Base-by-base conservation (phyloP, 2,329 filamentous ascomycete genomes). In the Lizonia empirigonia region DNA sequence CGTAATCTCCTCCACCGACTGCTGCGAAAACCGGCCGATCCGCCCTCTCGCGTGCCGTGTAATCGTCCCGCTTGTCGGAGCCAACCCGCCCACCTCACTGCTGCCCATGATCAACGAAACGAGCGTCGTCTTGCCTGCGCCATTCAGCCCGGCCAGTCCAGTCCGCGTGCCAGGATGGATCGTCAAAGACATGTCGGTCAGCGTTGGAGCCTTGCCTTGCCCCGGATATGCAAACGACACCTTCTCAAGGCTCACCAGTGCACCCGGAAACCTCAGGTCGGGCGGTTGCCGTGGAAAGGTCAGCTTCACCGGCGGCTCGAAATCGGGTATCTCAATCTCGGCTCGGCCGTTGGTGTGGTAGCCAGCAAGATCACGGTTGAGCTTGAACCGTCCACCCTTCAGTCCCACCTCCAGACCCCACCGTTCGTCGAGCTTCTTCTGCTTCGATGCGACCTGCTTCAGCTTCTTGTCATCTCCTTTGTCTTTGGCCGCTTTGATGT, bases 381-480 rank as follows among this genome's bases (percentile, higher is more conserved):
- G 78, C 73, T 93, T 93, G 78, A 95, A 95, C 2, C 88, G 78
- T 5, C 83, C 83, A 1, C 91, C 91, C 42, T 81, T 86, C 6
- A 85, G 83, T 56, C 78, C 88, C 32, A 90, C 86, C 64, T 92
- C 82, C 62, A 95, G 72, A 0, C 90, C 91, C 84, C 86, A 89
- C 5, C 90, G 80, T 47, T 94, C 87, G 49, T 95, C 90, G 1
- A 95, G 80, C 68, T 91, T 92, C 77, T 91, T 93, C 74, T 92
- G 89, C 1, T 90, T 81, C 4, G 87, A 90, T 56, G 91, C 92
- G 4, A 90, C 90, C 76, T 92, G 89, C n/a, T 89, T 85, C 2
- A 95, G 79, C 69, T 91, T 92, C 68, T 93, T 93, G 61, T 91
- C 87, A 64, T 95, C 90, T 23, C 90, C 89, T 20, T 86, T 87